Conservation (phyloP, 2,329 filamentous ascomycete genomes). For the Epichloe uncinata region DNA sequence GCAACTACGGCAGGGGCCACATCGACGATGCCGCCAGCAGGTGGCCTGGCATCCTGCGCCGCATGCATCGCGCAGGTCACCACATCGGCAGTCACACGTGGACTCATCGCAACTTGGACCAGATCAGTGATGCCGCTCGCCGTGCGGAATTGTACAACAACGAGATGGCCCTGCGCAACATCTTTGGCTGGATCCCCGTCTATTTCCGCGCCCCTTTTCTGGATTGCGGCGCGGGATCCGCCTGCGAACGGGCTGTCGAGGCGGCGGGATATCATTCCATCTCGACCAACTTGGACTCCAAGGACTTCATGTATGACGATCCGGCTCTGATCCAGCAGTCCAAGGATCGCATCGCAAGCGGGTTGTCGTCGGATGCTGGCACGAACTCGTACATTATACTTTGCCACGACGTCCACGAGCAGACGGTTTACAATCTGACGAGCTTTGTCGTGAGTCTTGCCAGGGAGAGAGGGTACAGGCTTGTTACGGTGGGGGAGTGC, state of each 20-base stretch:
- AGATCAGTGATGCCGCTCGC: constrained; percentile 20
- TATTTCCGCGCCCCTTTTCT: constrained; percentile 34
- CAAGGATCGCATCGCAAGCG: constrained; percentile 24
- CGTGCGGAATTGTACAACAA: constrained; percentile 28
- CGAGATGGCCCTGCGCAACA: constrained; percentile 29
- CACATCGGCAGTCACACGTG: constrained; percentile 35
- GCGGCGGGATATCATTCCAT: constrained; percentile 40
- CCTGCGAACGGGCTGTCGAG: constrained; percentile 23
- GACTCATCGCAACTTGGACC: constrained; percentile 31
- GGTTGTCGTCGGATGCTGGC: constrained; percentile 19
- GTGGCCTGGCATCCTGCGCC: constrained; percentile 25
- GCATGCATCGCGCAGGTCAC: constrained; percentile 29
- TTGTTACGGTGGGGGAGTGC: constrained; percentile 44
- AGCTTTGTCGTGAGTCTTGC: background rate
- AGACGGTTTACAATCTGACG: constrained; percentile 29
- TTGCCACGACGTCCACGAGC: constrained; percentile 36
- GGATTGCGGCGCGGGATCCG: constrained; percentile 26
- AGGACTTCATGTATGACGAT: constrained; percentile 42
- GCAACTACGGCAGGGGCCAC: constrained; percentile 25
- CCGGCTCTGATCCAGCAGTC: constrained; percentile 34
- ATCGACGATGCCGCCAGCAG: constrained; percentile 24
- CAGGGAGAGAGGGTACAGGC: constrained; percentile 16
- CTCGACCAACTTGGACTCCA: constrained; percentile 46
- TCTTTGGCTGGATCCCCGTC: constrained; percentile 27
- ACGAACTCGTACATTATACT: constrained; percentile 35